phyloP scores from a whole-genome alignment of 805 yeast species.

The Ogataea neopini region DNA sequence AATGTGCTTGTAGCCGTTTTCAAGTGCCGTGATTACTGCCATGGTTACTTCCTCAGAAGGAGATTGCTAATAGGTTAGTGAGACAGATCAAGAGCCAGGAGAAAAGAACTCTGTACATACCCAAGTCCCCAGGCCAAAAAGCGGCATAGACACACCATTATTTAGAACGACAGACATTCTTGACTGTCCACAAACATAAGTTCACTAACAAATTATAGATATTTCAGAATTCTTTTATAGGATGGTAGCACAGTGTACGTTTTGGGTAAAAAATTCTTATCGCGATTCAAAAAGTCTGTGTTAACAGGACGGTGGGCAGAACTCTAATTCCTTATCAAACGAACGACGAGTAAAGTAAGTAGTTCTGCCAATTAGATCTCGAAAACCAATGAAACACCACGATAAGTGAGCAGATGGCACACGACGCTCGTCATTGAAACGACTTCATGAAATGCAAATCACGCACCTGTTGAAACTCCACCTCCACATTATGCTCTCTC shows the following conservation, averaged over 20 bases:
- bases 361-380: neutral
- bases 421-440: neutral
- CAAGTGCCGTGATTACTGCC: constrained; percentile 61
- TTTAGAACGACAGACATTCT: constrained; percentile 6
- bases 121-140: constrained; percentile 75
- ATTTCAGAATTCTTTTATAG: no score
- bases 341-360: neutral
- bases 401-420: no score
- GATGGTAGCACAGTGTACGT: neutral
- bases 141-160: constrained; percentile 56
- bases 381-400: no score
- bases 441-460: neutral
- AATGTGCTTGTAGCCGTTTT: constrained; percentile 73
- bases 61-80: constrained; percentile 36
- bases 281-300: constrained; percentile 6
- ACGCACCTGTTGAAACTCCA: constrained; percentile 12
- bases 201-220: neutral
- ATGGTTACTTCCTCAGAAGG: constrained; percentile 50
- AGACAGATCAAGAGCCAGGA: neutral
- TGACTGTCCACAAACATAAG: neutral
- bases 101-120: constrained; percentile 8
- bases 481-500: constrained; percentile 10
- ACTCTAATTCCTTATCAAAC: neutral
- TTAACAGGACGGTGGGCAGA: constrained; percentile 13
- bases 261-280: neutral